Conservation (phyloP, 2,329 filamentous ascomycete genomes). For the Calonectria multiphialidica region DNA sequence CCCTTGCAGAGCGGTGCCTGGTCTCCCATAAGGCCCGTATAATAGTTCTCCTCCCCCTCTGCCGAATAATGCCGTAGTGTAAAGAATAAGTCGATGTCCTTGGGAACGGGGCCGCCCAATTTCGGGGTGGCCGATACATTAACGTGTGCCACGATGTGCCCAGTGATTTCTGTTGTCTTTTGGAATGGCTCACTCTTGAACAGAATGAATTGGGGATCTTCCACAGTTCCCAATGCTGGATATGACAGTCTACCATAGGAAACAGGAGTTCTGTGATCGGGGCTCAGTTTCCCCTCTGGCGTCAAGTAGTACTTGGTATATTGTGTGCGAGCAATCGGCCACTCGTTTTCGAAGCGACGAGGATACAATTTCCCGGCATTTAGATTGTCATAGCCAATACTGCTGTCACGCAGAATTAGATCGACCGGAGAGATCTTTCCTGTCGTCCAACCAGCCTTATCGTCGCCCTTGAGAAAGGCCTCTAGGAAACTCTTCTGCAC, state of each 20-base stretch:
- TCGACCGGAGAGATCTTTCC: constrained; percentile 72
- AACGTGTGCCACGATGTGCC: constrained; percentile 73
- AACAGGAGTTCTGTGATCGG: constrained; percentile 57
- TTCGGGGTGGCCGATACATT: constrained; percentile 71
- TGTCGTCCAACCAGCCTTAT: not conserved
- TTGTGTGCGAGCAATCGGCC: constrained; percentile 75
- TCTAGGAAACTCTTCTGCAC: not conserved
- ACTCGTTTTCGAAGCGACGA: constrained; percentile 70
- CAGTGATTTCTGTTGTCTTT: constrained; percentile 76
- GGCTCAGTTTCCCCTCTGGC: constrained; percentile 52
- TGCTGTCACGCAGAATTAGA: constrained; percentile 72
- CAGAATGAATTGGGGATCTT: constrained; percentile 51
- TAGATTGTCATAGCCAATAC: constrained; percentile 75
- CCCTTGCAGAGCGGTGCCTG: constrained; percentile 72
- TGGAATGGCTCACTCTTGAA: constrained; percentile 70
- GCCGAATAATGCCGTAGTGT: constrained; percentile 68
- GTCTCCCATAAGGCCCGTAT: constrained; percentile 74
- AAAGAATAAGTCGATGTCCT: constrained; percentile 72
- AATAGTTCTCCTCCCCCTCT: constrained; percentile 70
- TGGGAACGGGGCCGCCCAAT: constrained; percentile 44
- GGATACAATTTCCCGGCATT: constrained; percentile 65
- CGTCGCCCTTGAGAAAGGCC: not conserved
- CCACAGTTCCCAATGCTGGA: not conserved
- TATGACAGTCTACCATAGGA: constrained; percentile 52
- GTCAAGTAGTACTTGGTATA: constrained; percentile 72